Percentiles rank a stretch among this genome's conserved stretches.
Evolutionary conservation across 2,329 filamentous ascomycete species (phyloP).

Genomic region (Exutisphaerella laricina): DNA sequence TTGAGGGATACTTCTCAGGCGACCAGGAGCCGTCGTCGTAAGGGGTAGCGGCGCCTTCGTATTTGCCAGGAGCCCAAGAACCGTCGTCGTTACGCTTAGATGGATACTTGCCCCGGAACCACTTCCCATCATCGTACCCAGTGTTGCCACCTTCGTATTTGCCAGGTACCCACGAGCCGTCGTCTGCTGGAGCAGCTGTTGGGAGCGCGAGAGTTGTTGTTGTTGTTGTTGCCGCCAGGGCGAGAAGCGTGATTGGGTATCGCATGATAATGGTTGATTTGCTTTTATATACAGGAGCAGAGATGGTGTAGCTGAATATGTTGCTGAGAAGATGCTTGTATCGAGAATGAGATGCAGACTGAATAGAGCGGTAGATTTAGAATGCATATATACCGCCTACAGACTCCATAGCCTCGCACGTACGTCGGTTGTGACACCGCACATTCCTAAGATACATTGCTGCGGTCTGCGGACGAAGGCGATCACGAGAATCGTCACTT

Average conservation of each 20-base stretch:
- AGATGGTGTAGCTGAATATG: not conserved
- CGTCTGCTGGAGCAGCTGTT: not conserved
- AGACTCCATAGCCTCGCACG: not conserved
- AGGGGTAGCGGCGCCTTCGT: not conserved
- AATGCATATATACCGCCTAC: not conserved
- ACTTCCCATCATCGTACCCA: too few species aligned
- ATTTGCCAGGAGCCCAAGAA: not conserved
- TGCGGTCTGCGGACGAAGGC: not conserved
- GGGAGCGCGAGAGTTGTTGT: not conserved
- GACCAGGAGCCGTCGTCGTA: not conserved
- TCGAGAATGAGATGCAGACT: not conserved
- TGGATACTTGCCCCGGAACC: too few species aligned
- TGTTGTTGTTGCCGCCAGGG: conserved; percentile 5
- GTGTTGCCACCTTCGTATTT: too few species aligned
- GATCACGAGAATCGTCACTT: not conserved
- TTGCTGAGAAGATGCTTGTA: not conserved
- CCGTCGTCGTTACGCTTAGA: too few species aligned
- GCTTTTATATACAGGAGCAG: too few species aligned
- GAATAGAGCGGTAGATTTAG: not conserved
- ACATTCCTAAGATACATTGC: not conserved
- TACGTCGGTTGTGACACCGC: not conserved
- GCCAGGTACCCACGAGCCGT: too few species aligned
- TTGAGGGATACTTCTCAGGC: too few species aligned
- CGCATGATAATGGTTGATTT: conserved; percentile 1
- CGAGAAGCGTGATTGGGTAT: conserved; percentile 1